A percentile compares a stretch with the other conserved stretches of the same genome.
phyloP scores from a whole-genome alignment of 768 basidiomycete genomes.

The Rhodotorula diobovata region DNA sequence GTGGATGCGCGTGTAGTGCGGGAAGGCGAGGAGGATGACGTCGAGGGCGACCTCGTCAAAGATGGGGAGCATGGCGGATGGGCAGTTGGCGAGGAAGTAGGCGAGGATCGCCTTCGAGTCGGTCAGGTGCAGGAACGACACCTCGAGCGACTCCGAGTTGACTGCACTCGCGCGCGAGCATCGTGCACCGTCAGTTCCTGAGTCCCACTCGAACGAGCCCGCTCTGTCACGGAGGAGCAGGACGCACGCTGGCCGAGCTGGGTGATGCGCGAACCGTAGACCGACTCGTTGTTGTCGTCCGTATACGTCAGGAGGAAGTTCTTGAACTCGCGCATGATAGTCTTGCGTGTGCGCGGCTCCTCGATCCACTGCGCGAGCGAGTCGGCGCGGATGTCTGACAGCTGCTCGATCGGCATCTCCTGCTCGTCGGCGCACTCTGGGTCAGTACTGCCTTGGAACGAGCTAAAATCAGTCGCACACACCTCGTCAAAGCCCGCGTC shows the following conservation, averaged over 20 bases:
- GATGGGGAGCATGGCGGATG: constrained; percentile 82
- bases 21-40: constrained; percentile 91
- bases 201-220: too few species aligned
- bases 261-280: constrained; percentile 90
- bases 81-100: constrained; percentile 94
- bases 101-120: constrained; percentile 89
- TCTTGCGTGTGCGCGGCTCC: constrained; percentile 79
- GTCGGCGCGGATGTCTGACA: constrained; percentile 95
- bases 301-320: constrained; percentile 94
- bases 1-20: constrained; percentile 92
- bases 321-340: constrained; percentile 86
- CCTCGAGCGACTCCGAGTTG: constrained; percentile 94
- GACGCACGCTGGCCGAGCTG: constrained; percentile 90
- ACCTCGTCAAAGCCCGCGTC: constrained; percentile 84
- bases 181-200: too few species aligned
- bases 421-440: constrained; percentile 45
- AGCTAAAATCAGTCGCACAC: constrained; percentile 45
- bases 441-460: background rate
- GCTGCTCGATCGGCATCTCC: constrained; percentile 91
- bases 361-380: constrained; percentile 98
- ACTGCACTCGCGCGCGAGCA: constrained; percentile 54
- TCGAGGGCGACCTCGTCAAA: constrained; percentile 93
- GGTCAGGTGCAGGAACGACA: constrained; percentile 92
- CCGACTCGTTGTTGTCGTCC: constrained; percentile 82
- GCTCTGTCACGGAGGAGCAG: too few species aligned